These are phyloP conservation scores for Neocallimastix lanati DNA, from an alignment of 192 early-diverging fungal species.

Conservation along the genomic window DNA sequence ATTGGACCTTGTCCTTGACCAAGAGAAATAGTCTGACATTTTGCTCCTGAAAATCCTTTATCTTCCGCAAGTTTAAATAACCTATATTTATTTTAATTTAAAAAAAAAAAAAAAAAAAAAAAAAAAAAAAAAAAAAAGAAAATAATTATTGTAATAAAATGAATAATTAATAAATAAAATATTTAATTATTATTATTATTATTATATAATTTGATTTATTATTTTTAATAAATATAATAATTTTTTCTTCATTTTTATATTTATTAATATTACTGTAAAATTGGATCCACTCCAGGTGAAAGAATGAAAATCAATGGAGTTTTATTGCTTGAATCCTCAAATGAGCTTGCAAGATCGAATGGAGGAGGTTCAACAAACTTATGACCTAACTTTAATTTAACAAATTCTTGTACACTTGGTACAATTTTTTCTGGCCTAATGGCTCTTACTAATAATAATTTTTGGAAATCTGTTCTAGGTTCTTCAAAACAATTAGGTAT, in stretches of 20 bases:
- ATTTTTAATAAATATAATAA: too few species aligned
- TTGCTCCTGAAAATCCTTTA: slow-evolving; percentile 29
- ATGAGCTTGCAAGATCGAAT: slow-evolving; percentile 37
- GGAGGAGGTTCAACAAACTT: slow-evolving; percentile 49
- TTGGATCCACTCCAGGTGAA: slow-evolving; percentile 44
- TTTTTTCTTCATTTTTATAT: too few species aligned
- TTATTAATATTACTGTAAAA: slow-evolving; percentile 30
- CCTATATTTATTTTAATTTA: too few species aligned
- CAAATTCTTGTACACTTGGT: slow-evolving; percentile 33
- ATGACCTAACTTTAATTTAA: slow-evolving; percentile 37
- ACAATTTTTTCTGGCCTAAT: slow-evolving; percentile 31
- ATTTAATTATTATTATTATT: too few species aligned
- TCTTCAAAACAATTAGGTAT: slow-evolving; percentile 22
- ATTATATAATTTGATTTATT: too few species aligned
- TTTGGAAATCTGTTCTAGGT: slow-evolving; percentile 27
- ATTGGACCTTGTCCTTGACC: slow-evolving; percentile 47
- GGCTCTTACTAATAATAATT: slow-evolving; percentile 24
- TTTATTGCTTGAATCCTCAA: slow-evolving; percentile 32
- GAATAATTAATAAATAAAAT: too few species aligned
- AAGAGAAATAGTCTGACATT: slow-evolving; percentile 36
- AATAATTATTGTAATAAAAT: too few species aligned
- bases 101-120: too few species aligned
- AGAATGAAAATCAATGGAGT: slow-evolving; percentile 38
- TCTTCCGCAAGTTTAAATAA: slow-evolving; percentile 43
- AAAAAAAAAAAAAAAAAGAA: too few species aligned